A percentile compares a stretch with the other conserved stretches of the same genome.
phyloP scores from a whole-genome alignment of 2,329 filamentous ascomycete genomes.

The Blastomyces percursus region DNA sequence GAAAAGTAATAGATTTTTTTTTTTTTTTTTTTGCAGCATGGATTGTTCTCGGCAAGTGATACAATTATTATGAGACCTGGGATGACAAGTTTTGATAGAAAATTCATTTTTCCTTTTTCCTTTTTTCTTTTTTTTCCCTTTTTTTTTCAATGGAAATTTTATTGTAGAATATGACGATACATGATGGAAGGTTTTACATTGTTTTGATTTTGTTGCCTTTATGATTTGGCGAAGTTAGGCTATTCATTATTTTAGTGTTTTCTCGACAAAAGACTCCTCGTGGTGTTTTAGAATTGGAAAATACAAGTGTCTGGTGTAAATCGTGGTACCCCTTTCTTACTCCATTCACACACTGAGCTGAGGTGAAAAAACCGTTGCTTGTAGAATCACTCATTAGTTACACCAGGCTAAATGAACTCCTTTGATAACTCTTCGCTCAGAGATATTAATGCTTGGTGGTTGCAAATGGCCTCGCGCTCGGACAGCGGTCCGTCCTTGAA shows the following conservation, averaged over 20 bases:
- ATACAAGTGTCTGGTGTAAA: not conserved
- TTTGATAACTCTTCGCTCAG: too few relatives aligned
- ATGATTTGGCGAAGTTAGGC: not conserved
- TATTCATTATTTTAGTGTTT: too few relatives aligned
- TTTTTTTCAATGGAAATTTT: not conserved
- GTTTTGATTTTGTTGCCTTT: not conserved
- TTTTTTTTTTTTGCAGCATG: not conserved
- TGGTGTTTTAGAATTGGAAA: not conserved
- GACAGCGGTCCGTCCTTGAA: too few relatives aligned
- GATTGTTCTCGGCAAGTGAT: not conserved
- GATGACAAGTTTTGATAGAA: not conserved
- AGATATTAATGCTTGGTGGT: too few relatives aligned
- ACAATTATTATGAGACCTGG: not conserved
- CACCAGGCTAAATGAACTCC: too few relatives aligned
- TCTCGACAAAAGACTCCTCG: too few relatives aligned
- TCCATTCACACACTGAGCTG: not conserved
- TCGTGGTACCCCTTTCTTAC: not conserved
- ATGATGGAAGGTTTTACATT: not conserved
- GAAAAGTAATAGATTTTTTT: conserved; percentile 3
- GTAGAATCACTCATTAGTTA: too few relatives aligned
- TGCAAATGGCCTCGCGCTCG: too few relatives aligned
- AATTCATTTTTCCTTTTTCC: not conserved
- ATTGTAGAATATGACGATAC: not conserved
- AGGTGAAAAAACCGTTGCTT: not conserved
- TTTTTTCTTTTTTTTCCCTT: not conserved